Conservation (phyloP, 345 rosid species). For the Ceriops zippeliana region DNA sequence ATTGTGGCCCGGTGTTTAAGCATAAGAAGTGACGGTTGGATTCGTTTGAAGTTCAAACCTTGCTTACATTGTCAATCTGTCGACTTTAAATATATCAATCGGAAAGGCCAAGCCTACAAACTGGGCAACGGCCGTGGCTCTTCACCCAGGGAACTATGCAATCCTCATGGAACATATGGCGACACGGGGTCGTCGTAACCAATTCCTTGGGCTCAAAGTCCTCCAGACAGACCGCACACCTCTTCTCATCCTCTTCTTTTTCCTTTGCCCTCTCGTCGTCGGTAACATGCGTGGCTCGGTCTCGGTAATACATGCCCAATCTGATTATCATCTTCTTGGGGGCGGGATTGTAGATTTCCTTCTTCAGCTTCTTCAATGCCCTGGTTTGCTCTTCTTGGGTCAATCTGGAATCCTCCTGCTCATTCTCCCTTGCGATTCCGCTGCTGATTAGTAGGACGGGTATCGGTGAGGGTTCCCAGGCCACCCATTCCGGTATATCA, state of each 20-base stretch:
- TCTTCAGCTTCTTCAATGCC: conserved; percentile 48
- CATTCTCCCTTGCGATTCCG: conserved; percentile 4
- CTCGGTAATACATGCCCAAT: conserved; percentile 55
- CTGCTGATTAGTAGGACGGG: conserved; percentile 7
- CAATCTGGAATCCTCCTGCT: conserved; percentile 19
- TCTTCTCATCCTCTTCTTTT: conserved; percentile 49
- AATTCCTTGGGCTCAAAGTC: conserved; percentile 63
- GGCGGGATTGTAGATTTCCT: conserved; percentile 51
- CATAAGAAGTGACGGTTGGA: too few relatives aligned
- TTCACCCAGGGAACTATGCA: conserved; percentile 78
- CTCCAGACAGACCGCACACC: conserved; percentile 74
- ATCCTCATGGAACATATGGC: conserved; percentile 83
- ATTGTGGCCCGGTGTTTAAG: too few relatives aligned
- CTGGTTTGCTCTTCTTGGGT: conserved; percentile 31
- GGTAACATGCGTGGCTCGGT: conserved; percentile 14
- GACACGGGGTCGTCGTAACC: conserved; percentile 72
- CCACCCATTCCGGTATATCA: too few relatives aligned
- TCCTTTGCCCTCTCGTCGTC: conserved; percentile 4
- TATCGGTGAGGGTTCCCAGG: not conserved
- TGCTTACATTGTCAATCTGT: too few relatives aligned
- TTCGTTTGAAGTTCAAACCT: too few relatives aligned
- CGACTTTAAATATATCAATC: conserved; percentile 11
- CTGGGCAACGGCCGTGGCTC: conserved; percentile 63
- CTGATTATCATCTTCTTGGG: conserved; percentile 43
- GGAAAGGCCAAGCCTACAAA: conserved; percentile 53